Evolutionary conservation across 768 basidiomycete species (phyloP), one percentile per base, ranked within the genome.

Genomic region (Boletus insuetus): DNA sequence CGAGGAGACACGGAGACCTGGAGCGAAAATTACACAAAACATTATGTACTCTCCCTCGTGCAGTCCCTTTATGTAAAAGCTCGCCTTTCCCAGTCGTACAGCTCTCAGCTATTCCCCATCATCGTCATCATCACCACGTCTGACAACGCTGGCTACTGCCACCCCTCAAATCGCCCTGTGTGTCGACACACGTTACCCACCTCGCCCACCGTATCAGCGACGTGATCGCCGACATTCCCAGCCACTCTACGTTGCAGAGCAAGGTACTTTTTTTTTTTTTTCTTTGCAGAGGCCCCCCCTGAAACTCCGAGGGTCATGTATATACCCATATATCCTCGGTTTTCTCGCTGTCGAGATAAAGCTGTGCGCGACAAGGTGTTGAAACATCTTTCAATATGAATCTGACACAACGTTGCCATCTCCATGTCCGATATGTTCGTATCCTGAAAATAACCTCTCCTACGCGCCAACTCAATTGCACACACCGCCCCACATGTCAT

Each of bases 21-120:
- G 38, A 8, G 29, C 34, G 41, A 53, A 60, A 51, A 20, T 20
- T 26, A 39, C 26, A 47, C 48, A 40, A 42, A 22, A 54, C 47
- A 37, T 67, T 67, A 64, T 67, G 59, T 69, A 67, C 54, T 43
- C 34, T 35, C 34, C 34, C 34, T 35, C 34, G 3, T 13, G 2
- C 14, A 35, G 12, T 48, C 14, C 54, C 59, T 9, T 71, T 69
- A 69, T 71, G 70, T 69, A 69, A 71, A 61, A 26, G 14, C 42
- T 41, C 39, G 38, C 46, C 47, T 57, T 69, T 60, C 64, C 55
- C 64, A 60, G 34, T 39, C 39, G 44, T 41, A 43, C 46, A 39
- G 37, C 55, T 49, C 55, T 54, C 49, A 47, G 11, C 32, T 31
- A 6, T 35, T 24, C 13, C n/a, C 53, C 26, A 11, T 11, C 51